Conservation (phyloP, 75 land plant genomes). For the Pinus albicaulis region DNA sequence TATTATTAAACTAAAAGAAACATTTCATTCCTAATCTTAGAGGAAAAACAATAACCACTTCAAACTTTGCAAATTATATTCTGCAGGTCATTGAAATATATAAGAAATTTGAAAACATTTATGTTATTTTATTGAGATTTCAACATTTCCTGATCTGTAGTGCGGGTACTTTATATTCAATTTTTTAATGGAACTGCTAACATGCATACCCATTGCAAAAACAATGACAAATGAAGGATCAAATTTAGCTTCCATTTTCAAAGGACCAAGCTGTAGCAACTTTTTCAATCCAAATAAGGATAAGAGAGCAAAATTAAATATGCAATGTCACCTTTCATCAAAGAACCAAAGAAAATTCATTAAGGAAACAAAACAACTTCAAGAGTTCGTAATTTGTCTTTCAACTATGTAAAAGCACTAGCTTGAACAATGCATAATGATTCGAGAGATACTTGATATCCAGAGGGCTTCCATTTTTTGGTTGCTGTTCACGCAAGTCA, state of each 20-base stretch:
- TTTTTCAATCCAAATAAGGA: not conserved
- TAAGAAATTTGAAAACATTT: not conserved
- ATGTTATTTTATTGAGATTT: not conserved
- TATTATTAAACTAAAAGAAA: no score
- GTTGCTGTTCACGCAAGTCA: slow-evolving; percentile 49
- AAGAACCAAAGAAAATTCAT: not conserved
- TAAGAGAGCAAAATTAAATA: not conserved
- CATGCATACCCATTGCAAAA: not conserved
- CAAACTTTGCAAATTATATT: no score
- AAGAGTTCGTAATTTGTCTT: not conserved
- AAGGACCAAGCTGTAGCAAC: not conserved
- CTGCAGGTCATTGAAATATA: no score
- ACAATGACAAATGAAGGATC: not conserved
- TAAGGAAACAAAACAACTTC: not conserved
- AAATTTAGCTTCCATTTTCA: not conserved
- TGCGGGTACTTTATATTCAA: not conserved
- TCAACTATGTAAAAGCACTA: not conserved
- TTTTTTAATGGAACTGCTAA: not conserved
- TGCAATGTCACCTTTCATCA: not conserved
- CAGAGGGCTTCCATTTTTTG: slow-evolving; percentile 43
- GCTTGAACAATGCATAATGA: not conserved
- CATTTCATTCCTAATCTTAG: no score
- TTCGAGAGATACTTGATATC: slow-evolving; percentile 61
- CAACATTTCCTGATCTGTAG: not conserved
- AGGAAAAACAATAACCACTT: no score